Evolutionary conservation across 1,139 yeast species (phyloP).

Genomic region (Pichia sp.): DNA sequence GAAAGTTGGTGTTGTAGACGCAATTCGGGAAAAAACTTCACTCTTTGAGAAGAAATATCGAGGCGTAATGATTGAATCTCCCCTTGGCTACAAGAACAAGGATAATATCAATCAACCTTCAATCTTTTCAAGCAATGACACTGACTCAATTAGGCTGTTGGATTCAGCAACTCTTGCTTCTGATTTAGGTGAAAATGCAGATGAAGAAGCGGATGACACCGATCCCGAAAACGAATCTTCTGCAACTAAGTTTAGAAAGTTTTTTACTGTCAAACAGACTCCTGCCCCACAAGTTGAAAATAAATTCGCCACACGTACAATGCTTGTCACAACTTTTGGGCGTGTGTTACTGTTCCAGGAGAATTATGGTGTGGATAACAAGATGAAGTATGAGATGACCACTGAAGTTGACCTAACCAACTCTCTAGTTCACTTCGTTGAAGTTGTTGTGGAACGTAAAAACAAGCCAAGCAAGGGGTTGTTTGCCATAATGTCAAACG

Average conservation of each 20-base stretch:
- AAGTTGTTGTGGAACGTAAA: conserved; percentile 38
- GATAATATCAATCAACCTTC: conserved; percentile 20
- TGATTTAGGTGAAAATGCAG: conserved; percentile 19
- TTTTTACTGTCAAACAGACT: conserved; percentile 28
- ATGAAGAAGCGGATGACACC: conserved; percentile 18
- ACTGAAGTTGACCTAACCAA: conserved; percentile 47
- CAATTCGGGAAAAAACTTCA: conserved; percentile 42
- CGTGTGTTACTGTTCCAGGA: conserved; percentile 47
- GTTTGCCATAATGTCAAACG: conserved; percentile 50
- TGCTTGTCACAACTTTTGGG: conserved; percentile 51
- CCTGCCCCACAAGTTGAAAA: conserved; percentile 2
- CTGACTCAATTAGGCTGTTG: conserved; percentile 26
- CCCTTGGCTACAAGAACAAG: conserved; percentile 41
- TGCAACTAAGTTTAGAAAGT: conserved; percentile 31
- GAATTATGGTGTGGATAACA: conserved; percentile 21
- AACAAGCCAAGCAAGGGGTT: conserved; percentile 39
- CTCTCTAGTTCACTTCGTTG: conserved; percentile 51
- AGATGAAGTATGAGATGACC: conserved; percentile 37
- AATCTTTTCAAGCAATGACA: conserved; percentile 14
- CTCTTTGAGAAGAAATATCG: conserved; percentile 52
- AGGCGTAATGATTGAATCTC: conserved; percentile 59
- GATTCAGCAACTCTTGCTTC: conserved; percentile 1
- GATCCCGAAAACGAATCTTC: conserved; percentile 18
- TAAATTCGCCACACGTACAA: conserved; percentile 13
- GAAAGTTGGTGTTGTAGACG: conserved; percentile 49